Conservation (phyloP, 2,329 filamentous ascomycete species). For the Colletotrichum graminicola region DNA sequence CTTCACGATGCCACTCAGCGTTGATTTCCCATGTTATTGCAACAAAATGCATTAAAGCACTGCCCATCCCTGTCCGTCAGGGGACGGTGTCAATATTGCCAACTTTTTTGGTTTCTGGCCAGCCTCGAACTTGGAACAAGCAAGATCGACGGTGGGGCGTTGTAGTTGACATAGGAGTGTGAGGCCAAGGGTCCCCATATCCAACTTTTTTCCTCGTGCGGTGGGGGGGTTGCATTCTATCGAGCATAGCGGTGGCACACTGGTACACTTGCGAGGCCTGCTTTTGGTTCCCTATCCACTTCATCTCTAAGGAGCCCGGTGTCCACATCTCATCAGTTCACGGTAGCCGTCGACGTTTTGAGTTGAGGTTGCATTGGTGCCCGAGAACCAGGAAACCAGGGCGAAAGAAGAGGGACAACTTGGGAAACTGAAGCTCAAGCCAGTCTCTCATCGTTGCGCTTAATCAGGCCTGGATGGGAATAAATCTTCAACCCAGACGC, state of each 20-base stretch:
- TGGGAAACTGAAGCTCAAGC: slow-evolving; percentile 27
- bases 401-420: slow-evolving; percentile 2
- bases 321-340: slow-evolving; percentile 30
- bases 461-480: slow-evolving; percentile 10
- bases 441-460: slow-evolving; percentile 5
- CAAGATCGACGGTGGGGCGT: slow-evolving; percentile 37
- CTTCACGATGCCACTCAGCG: slow-evolving; percentile 33
- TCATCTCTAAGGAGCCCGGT: neutral
- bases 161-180: neutral
- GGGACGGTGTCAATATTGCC: slow-evolving; percentile 25
- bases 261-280: neutral
- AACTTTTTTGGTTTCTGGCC: slow-evolving; percentile 32
- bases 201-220: slow-evolving; percentile 27
- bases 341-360: slow-evolving; percentile 27
- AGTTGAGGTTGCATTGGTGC: slow-evolving; percentile 36
- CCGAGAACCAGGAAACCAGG: slow-evolving; percentile 20
- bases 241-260: neutral
- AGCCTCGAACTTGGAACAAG: slow-evolving; percentile 37
- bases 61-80: slow-evolving; percentile 10
- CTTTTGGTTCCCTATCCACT: slow-evolving; percentile 1
- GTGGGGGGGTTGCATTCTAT: slow-evolving; percentile 22
- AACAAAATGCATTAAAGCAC: slow-evolving; percentile 3
- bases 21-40: slow-evolving; percentile 24
- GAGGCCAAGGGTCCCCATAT: slow-evolving; percentile 36
- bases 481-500: slow-evolving; percentile 24